These are phyloP conservation scores for Castanea sativa DNA, from an alignment of 306 rosid species.

Conservation along the genomic window DNA sequence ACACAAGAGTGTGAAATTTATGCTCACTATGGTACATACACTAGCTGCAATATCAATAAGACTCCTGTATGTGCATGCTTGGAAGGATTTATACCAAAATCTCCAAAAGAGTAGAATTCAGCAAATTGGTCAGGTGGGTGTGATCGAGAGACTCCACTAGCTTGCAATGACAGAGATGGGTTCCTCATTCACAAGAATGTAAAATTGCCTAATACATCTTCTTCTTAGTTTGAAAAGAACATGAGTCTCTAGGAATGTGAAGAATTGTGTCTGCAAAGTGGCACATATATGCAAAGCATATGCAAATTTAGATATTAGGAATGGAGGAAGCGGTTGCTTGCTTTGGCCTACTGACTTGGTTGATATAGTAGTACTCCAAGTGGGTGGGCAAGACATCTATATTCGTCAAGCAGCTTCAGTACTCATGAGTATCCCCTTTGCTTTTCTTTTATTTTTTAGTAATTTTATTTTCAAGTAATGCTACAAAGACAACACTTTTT, in stretches of 20 bases:
- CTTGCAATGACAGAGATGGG: constrained; percentile 18
- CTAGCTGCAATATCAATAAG: constrained; percentile 2
- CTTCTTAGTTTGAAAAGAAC: constrained; percentile 25
- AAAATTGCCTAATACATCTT: constrained; percentile 28
- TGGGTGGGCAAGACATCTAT: constrained; percentile 31
- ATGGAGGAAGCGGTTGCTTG: constrained; percentile 35
- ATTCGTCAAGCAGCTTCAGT: too few species aligned
- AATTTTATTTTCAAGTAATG: too few species aligned
- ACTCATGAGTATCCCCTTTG: too few species aligned
- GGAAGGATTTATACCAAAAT: constrained; percentile 10
- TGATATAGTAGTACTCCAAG: constrained; percentile 22
- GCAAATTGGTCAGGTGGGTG: constrained; percentile 19
- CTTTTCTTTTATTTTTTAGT: too few species aligned
- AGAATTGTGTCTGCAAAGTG: constrained; percentile 23
- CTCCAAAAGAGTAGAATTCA: too few species aligned
- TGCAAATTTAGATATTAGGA: constrained; percentile 15
- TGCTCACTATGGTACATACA: constrained; percentile 14
- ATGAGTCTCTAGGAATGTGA: constrained; percentile 23
- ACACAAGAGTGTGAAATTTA: constrained; percentile 22
- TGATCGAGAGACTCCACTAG: constrained; percentile 4
- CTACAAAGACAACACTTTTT: too few species aligned
- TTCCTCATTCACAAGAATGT: neutral
- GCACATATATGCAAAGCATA: constrained; percentile 26
- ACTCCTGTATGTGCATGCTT: constrained; percentile 23
- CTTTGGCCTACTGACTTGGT: constrained; percentile 28